Evolutionary conservation across 257 asterid genomes (phyloP), one percentile per base, ranked within the genome.

Genomic region (Solanum pimpinellifolium): DNA sequence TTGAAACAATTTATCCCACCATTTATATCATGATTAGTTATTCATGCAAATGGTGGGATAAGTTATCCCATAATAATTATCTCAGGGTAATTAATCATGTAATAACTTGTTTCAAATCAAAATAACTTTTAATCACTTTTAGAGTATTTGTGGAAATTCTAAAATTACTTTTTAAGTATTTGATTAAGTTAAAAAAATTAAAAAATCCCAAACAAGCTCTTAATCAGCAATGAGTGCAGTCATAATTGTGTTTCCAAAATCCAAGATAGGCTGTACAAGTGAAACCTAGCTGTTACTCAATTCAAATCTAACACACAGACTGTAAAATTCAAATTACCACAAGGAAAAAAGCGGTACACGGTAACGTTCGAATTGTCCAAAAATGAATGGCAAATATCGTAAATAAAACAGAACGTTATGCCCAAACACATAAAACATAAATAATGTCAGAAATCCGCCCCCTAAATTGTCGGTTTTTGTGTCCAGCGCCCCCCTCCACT

Each of bases 391-490:
- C 31, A 47, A 78, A 21, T 31, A 83, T 84, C 47, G 35, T 14
- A 37, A 74, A 2, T 3, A 27, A 27, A 5, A 37, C 41, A 35
- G 35, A 33, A 77, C n/a, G 69, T 5, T 3, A 70, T 47, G 85
- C 27, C 65, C 86, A 73, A 84, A 73, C 18, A 82, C 9, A 49
- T 6, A 60, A 60, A 65, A 33, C 13, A 56, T 81, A 41, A 65
- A 62, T 18, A 74, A 65, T 56, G 72, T 25, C 35, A 59, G 33
- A 81, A 27, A 12, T 3, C 14, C 11, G 35, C 23, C 37, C 25
- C 46, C 74, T 29, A 25, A 47, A 59, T 76, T 84, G 88, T 90
- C 88, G 87, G 87, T 69, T 86, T 88, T 90, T 39, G 90, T 77
- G 86, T 77, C 39, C 5, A 52, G 86, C 27, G 83, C 85, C 70